Evolutionary conservation across 164 flowering plant genomes (phyloP).

Genomic region (Platanus orientalis): DNA sequence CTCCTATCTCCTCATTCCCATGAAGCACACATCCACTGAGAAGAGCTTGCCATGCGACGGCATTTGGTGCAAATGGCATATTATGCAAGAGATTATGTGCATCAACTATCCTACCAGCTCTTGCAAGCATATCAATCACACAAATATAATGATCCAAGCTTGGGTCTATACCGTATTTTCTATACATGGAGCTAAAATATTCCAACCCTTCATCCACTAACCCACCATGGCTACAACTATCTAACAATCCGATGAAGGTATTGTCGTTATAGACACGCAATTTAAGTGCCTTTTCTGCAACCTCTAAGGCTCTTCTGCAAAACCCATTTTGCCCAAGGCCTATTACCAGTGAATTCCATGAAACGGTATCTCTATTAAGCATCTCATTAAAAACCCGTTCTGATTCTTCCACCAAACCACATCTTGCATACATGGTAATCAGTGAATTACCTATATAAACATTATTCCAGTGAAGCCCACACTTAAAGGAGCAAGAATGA

Average conservation of each 20-base stretch:
- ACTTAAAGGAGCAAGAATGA: conserved; percentile 14
- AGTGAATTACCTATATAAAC: conserved; percentile 17
- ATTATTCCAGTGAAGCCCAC: conserved; percentile 13
- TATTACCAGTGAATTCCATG: conserved; percentile 27
- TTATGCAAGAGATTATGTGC: conserved; percentile 16
- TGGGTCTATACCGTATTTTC: conserved; percentile 17
- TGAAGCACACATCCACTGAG: conserved; percentile 25
- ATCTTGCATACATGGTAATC: conserved; percentile 21
- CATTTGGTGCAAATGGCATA: conserved; percentile 28
- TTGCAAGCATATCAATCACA: conserved; percentile 34
- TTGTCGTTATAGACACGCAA: conserved; percentile 17
- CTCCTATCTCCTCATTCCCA: conserved; percentile 21
- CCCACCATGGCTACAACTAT: conserved; percentile 29
- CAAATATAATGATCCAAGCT: conserved; percentile 31
- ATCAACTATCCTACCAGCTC: conserved; percentile 26
- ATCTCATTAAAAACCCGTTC: conserved; percentile 21
- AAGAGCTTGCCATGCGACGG: conserved; percentile 26
- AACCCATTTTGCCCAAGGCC: conserved; percentile 31
- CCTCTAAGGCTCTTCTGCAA: conserved; percentile 24
- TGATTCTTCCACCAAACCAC: conserved; percentile 18
- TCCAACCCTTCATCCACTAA: conserved; percentile 29
- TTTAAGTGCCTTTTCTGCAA: conserved; percentile 23
- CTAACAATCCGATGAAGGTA: conserved; percentile 24
- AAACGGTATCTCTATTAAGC: conserved; percentile 17
- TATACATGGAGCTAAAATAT: conserved; percentile 23